phyloP scores from a whole-genome alignment of 2,329 filamentous ascomycete genomes.

The Stachybotrys echinatus region DNA sequence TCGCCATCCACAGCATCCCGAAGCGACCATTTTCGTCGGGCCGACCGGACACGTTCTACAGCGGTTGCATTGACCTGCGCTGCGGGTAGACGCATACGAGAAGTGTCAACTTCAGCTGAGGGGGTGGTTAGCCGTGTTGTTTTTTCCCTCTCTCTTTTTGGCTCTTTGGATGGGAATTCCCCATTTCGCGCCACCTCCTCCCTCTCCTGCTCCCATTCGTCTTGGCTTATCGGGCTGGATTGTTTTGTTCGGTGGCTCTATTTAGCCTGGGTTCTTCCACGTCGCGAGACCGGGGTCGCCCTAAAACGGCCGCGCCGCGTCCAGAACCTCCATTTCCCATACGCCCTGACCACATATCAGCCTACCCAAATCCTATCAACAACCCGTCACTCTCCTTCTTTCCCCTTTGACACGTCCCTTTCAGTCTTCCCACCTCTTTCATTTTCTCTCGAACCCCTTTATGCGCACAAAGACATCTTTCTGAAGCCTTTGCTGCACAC shows the following conservation, averaged over 20 bases:
- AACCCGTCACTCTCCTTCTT: not conserved
- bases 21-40: too few relatives aligned
- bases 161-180: slow-evolving; percentile 9
- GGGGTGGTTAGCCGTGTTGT: too few relatives aligned
- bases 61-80: too few relatives aligned
- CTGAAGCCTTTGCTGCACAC: not conserved
- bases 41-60: too few relatives aligned
- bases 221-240: not conserved
- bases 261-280: not conserved
- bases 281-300: slow-evolving; percentile 5
- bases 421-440: not conserved
- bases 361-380: not conserved
- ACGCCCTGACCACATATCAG: not conserved
- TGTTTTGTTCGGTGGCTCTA: not conserved
- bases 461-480: not conserved
- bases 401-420: not conserved
- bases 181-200: slow-evolving; percentile 4
- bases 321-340: not conserved
- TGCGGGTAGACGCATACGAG: too few relatives aligned
- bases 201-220: not conserved
- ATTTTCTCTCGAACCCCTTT: not conserved
- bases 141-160: slow-evolving; percentile 4
- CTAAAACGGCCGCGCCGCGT: slow-evolving; percentile 3
- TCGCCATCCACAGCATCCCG: too few relatives aligned
- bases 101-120: too few relatives aligned